phyloP scores from a whole-genome alignment of 345 rosid species.

The Euphorbia tirucalli region DNA sequence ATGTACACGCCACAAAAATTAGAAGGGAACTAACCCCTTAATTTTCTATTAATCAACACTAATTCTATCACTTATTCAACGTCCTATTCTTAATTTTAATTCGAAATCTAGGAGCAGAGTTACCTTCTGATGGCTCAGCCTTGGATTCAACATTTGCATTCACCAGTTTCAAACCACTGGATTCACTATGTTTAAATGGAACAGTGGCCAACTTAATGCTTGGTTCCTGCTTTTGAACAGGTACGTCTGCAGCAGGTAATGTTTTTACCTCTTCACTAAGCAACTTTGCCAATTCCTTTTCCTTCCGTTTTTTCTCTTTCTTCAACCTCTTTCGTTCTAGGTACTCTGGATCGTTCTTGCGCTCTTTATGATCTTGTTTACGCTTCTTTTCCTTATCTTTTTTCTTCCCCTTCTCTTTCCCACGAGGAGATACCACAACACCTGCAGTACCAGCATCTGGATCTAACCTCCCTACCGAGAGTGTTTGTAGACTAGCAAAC shows the following conservation, averaged over 20 bases:
- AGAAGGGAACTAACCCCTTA: neutral
- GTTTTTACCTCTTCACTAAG: constrained; percentile 36
- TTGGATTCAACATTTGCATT: constrained; percentile 40
- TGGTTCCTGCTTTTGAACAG: constrained; percentile 24
- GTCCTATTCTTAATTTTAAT: constrained; percentile 71
- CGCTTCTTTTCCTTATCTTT: constrained; percentile 63
- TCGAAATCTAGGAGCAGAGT: constrained; percentile 52
- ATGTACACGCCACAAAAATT: constrained; percentile 6
- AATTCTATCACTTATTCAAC: constrained; percentile 32
- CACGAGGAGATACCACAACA: constrained; percentile 23
- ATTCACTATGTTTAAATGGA: constrained; percentile 42
- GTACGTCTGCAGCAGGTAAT: constrained; percentile 25
- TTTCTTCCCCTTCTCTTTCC: constrained; percentile 51
- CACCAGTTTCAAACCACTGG: constrained; percentile 33
- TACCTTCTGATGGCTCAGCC: constrained; percentile 46
- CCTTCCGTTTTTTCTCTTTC: constrained; percentile 80
- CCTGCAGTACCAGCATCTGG: constrained; percentile 33
- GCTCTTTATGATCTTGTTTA: constrained; percentile 40
- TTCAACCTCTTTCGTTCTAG: constrained; percentile 70
- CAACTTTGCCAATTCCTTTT: constrained; percentile 72
- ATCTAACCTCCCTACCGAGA: constrained; percentile 40
- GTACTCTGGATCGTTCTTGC: constrained; percentile 55
- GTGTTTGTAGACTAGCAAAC: constrained; percentile 62
- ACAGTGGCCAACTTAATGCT: constrained; percentile 18
- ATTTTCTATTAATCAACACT: neutral